Evolutionary conservation across 441 rosid genomes (phyloP).

Genomic region (Brassica balearica): DNA sequence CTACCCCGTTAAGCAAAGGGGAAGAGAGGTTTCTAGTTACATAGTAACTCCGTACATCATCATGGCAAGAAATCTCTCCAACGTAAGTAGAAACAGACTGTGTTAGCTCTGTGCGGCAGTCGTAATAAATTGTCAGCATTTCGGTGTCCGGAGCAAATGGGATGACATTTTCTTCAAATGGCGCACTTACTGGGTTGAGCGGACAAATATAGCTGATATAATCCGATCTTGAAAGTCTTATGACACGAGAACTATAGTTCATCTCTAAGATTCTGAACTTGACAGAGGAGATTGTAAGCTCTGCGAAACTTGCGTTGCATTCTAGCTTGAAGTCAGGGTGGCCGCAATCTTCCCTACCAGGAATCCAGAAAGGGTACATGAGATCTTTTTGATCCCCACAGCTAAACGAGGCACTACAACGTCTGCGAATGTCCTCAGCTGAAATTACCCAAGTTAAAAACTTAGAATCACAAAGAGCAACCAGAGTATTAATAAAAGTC

Average conservation of each 20-base stretch:
- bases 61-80: constrained; percentile 11
- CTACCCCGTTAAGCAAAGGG: not conserved
- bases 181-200: not conserved
- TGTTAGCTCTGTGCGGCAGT: not conserved
- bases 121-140: constrained; percentile 43
- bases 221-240: constrained; percentile 39
- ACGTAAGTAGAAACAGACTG: not conserved
- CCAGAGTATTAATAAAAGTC: too few species aligned
- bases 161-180: not conserved
- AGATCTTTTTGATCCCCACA: not conserved
- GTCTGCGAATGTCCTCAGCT: not conserved
- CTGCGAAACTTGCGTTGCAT: constrained; percentile 7
- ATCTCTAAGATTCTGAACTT: constrained; percentile 9
- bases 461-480: too few species aligned
- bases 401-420: not conserved
- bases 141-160: not conserved
- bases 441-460: too few species aligned
- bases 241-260: not conserved
- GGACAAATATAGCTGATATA: constrained; percentile 46
- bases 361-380: constrained; percentile 27
- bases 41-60: constrained; percentile 14
- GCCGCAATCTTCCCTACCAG: constrained; percentile 32
- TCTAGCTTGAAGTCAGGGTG: constrained; percentile 32
- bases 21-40: constrained; percentile 24
- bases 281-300: constrained; percentile 14